These are phyloP conservation scores for Samsoniella hepiali DNA, from an alignment of 2,329 filamentous ascomycete genomes.

Conservation along the genomic window DNA sequence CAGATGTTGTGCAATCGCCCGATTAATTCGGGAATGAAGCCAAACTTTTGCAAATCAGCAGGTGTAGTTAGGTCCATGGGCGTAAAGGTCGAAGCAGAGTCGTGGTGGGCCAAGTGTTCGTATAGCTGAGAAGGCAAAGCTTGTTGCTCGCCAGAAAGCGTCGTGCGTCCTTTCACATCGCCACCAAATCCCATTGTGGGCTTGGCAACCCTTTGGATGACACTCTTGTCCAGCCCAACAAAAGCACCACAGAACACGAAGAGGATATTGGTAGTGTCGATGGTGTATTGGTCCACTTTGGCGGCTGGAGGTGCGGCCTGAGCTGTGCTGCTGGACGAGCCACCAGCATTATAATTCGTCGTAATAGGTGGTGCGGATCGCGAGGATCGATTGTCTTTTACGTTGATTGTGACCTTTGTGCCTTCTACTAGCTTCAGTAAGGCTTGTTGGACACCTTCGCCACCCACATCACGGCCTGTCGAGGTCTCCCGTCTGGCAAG, in stretches of 20 bases:
- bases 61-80: slow-evolving; percentile 71
- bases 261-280: slow-evolving; percentile 93
- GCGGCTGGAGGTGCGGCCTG: slow-evolving; percentile 45
- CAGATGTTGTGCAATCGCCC: slow-evolving; percentile 91
- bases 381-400: slow-evolving; percentile 70
- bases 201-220: slow-evolving; percentile 82
- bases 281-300: slow-evolving; percentile 63
- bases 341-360: slow-evolving; percentile 48
- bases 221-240: slow-evolving; percentile 81
- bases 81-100: slow-evolving; percentile 43
- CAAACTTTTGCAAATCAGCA: slow-evolving; percentile 75
- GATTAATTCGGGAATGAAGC: slow-evolving; percentile 92
- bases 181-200: slow-evolving; percentile 89
- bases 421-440: slow-evolving; percentile 95
- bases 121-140: slow-evolving; percentile 64
- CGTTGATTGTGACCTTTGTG: slow-evolving; percentile 86
- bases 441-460: slow-evolving; percentile 95
- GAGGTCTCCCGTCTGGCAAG: slow-evolving; percentile 83
- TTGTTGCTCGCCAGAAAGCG: slow-evolving; percentile 47
- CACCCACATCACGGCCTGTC: slow-evolving; percentile 90
- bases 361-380: slow-evolving; percentile 51
- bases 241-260: slow-evolving; percentile 98
- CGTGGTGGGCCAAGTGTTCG: slow-evolving; percentile 54
- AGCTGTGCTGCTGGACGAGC: slow-evolving; percentile 42
- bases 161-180: slow-evolving; percentile 61